Evolutionary conservation across 208 protist species (phyloP).

Genomic region (Crithidia acanthocephali): DNA sequence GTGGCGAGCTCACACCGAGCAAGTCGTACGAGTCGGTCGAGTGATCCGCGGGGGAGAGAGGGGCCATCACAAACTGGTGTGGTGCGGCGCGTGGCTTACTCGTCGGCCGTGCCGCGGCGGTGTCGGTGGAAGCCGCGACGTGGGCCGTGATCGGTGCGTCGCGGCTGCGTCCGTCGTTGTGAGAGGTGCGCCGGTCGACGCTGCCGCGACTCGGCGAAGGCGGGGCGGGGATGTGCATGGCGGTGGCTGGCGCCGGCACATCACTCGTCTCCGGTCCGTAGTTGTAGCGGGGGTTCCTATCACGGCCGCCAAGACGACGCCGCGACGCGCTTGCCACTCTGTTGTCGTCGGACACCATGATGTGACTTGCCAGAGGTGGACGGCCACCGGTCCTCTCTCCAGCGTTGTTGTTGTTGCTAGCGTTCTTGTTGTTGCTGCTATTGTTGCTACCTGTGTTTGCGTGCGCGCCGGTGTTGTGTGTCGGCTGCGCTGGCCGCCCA

Average conservation of each 20-base stretch:
- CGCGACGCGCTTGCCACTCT: not conserved
- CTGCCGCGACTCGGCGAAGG: not conserved
- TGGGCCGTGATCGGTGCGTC: not conserved
- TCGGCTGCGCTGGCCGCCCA: not conserved
- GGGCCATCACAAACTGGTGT: not conserved
- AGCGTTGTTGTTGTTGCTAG: not conserved
- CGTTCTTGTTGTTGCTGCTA: no score
- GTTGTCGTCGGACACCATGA: not conserved
- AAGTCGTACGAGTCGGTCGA: not conserved
- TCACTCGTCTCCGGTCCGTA: not conserved
- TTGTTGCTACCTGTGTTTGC: no score
- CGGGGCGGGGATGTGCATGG: slow-evolving; percentile 8
- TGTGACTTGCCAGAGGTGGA: not conserved
- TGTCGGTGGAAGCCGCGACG: not conserved
- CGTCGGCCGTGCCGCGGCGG: not conserved
- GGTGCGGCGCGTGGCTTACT: not conserved
- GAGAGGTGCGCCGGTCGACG: not conserved
- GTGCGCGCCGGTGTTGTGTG: not conserved
- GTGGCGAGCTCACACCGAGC: not conserved
- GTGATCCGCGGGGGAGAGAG: not conserved
- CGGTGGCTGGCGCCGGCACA: not conserved
- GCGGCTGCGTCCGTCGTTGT: not conserved
- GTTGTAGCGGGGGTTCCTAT: not conserved
- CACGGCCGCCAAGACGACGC: not conserved
- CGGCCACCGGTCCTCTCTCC: not conserved